These are phyloP conservation scores for Leucocoprinus birnbaumii DNA, from an alignment of 768 basidiomycete genomes.

Conservation along the genomic window DNA sequence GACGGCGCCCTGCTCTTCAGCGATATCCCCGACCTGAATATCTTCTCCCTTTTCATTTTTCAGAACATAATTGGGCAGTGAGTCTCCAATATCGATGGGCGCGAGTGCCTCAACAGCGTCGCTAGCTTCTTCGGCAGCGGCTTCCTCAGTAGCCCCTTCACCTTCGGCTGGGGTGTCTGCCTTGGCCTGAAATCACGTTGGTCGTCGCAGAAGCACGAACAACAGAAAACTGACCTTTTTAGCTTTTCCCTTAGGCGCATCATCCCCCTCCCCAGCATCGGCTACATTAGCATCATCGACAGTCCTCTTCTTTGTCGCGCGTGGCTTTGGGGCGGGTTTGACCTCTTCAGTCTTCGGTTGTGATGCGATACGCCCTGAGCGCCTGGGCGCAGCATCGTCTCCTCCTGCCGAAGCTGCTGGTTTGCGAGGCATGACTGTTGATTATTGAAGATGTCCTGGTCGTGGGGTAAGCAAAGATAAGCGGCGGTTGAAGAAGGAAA, in stretches of 20 bases:
- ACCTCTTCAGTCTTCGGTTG: constrained; percentile 38
- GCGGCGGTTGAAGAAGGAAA: too few species aligned
- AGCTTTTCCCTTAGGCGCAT: constrained; percentile 24
- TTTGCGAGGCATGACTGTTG: constrained; percentile 28
- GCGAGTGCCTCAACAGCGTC: constrained; percentile 22
- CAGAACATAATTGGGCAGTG: constrained; percentile 68
- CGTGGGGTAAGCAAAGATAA: too few species aligned
- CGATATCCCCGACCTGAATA: constrained; percentile 60
- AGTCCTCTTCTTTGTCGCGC: constrained; percentile 38
- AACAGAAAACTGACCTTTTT: constrained; percentile 35
- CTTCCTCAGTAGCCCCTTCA: constrained; percentile 13
- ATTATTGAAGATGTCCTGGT: too few species aligned
- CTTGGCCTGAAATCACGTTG: constrained; percentile 29
- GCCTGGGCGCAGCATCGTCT: constrained; percentile 38
- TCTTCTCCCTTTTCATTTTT: constrained; percentile 87
- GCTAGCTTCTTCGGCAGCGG: constrained; percentile 20
- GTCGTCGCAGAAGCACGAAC: constrained; percentile 4
- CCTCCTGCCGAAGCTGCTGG: constrained; percentile 19
- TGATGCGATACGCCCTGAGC: constrained; percentile 55
- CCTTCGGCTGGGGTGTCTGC: constrained; percentile 15
- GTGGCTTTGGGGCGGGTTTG: constrained; percentile 20
- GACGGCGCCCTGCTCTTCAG: constrained; percentile 71
- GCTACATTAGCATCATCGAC: constrained; percentile 22
- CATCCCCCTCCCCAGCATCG: constrained; percentile 12
- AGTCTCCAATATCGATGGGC: constrained; percentile 68